Conservation (phyloP, 208 protist species). For the Wallacemonas collosoma region DNA sequence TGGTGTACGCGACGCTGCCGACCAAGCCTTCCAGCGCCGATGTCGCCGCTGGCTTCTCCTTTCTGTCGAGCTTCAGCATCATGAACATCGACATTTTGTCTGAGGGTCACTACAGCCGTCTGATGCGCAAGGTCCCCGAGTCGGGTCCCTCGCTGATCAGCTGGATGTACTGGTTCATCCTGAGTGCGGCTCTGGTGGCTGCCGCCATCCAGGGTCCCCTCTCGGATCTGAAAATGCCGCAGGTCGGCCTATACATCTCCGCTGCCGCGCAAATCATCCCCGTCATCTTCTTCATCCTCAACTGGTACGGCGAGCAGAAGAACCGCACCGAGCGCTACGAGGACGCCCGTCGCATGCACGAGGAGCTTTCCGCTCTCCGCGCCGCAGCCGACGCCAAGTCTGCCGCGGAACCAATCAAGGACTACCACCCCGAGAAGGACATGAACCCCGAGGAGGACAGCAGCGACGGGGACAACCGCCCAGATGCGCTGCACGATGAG, state of each 20-base stretch:
- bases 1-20: conserved; percentile 51
- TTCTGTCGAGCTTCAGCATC: conserved; percentile 51
- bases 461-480: no score
- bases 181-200: conserved; percentile 41
- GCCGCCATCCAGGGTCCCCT: conserved; percentile 52
- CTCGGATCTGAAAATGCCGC: conserved; percentile 39
- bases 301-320: conserved; percentile 67
- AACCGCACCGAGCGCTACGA: conserved; percentile 54
- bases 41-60: conserved; percentile 41
- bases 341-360: conserved; percentile 37
- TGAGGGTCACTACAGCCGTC: conserved; percentile 73
- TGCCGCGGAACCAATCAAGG: background rate
- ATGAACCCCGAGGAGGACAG: background rate
- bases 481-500: background rate
- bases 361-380: conserved; percentile 9
- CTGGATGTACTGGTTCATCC: conserved; percentile 62
- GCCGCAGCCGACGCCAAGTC: conserved; percentile 1
- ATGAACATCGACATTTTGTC: conserved; percentile 73
- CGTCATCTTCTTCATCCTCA: conserved; percentile 52
- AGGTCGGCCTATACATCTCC: conserved; percentile 55
- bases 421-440: conserved; percentile 18
- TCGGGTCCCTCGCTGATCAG: conserved; percentile 51
- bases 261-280: conserved; percentile 55
- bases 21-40: conserved; percentile 30
- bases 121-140: conserved; percentile 50